Evolutionary conservation across 129 eudicot species (phyloP).

Genomic region (Chrysanthemum seticuspe): DNA sequence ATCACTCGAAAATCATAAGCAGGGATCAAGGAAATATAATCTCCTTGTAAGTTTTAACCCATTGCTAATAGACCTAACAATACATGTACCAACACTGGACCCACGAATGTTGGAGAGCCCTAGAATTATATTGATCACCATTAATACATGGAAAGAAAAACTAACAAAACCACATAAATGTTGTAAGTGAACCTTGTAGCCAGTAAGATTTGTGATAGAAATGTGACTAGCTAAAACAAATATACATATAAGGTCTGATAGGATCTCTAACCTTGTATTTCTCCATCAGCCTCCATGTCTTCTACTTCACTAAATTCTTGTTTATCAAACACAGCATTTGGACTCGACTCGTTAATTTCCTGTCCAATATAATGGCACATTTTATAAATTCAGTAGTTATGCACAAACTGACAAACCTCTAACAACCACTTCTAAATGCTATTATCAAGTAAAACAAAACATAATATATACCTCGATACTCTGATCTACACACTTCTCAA

Average conservation of each 20-base stretch:
- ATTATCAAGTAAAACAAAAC: background rate
- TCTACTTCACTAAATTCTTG: constrained; percentile 30
- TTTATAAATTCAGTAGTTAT: constrained; percentile 2
- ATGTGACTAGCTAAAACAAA: background rate
- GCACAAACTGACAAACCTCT: background rate
- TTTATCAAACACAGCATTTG: constrained; percentile 27
- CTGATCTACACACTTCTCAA: constrained; percentile 29
- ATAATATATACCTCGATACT: constrained; percentile 24
- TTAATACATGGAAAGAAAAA: too few relatives aligned
- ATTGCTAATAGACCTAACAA: background rate
- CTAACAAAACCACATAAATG: too few relatives aligned
- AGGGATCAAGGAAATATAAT: too few relatives aligned
- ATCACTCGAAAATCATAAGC: too few relatives aligned
- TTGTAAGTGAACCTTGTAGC: too few relatives aligned
- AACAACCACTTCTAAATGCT: background rate
- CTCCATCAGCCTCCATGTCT: constrained; percentile 17
- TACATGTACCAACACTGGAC: background rate
- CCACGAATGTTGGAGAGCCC: background rate
- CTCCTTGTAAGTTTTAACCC: too few relatives aligned
- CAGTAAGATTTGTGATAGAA: background rate
- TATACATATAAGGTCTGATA: constrained; percentile 1
- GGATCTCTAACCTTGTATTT: constrained; percentile 26
- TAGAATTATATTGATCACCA: too few relatives aligned
- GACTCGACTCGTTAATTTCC: constrained; percentile 20
- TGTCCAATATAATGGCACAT: constrained; percentile 22